Conservation (phyloP, 75 land plant species). For the Cupressus sempervirens region DNA sequence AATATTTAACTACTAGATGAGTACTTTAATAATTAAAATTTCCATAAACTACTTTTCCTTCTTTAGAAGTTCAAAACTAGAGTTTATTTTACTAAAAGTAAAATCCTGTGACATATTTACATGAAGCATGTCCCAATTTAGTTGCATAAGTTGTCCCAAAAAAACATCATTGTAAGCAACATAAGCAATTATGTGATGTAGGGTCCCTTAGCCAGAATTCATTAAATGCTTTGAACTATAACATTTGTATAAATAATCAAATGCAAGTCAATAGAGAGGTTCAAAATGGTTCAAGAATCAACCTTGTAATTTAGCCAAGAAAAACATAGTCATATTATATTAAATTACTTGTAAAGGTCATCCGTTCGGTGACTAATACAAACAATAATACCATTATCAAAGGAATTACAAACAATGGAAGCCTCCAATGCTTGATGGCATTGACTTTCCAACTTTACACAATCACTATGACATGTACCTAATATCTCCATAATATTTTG, state of each 20-base stretch:
- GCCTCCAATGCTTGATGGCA: constrained; percentile 81
- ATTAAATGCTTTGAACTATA: constrained; percentile 74
- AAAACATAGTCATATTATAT: constrained; percentile 4
- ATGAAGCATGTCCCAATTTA: constrained; percentile 96
- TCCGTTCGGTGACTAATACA: constrained; percentile 98
- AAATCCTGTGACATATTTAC: constrained; percentile 27
- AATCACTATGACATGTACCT: constrained; percentile 83
- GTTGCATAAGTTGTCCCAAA: constrained; percentile 91
- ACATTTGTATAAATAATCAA: background rate
- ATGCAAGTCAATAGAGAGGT: background rate
- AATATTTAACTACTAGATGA: constrained; percentile 85
- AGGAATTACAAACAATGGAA: constrained; percentile 74
- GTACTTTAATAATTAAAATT: constrained; percentile 41
- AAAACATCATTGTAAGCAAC: constrained; percentile 85
- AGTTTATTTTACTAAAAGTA: background rate
- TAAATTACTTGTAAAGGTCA: constrained; percentile 66
- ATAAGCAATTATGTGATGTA: constrained; percentile 81
- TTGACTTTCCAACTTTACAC: constrained; percentile 64
- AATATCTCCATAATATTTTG: constrained; percentile 89
- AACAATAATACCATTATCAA: constrained; percentile 81
- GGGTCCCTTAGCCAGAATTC: constrained; percentile 90
- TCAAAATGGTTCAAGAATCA: background rate
- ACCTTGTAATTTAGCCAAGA: background rate
- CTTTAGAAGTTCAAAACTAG: background rate
- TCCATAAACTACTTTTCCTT: background rate